Percentiles rank a stretch among this genome's conserved stretches.
phyloP scores from a whole-genome alignment of 257 asterid species.

The Solanum chilense region DNA sequence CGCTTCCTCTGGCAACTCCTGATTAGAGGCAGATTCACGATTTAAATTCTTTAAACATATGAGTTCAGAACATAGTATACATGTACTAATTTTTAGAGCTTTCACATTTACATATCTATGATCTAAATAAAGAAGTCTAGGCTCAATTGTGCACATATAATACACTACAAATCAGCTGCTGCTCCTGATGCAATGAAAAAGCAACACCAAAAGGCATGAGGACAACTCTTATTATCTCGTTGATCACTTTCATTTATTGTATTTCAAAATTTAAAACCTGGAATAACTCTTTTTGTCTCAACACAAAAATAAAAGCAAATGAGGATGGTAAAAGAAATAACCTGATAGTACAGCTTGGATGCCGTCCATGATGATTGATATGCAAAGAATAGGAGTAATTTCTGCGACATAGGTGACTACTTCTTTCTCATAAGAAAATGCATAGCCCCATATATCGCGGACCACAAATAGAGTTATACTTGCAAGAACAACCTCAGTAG shows the following conservation, averaged over 20 bases:
- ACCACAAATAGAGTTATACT: slow-evolving; percentile 19
- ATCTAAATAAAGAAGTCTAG: not conserved
- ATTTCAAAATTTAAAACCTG: not conserved
- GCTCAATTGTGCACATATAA: not conserved
- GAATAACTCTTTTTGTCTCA: not conserved
- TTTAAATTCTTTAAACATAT: not conserved
- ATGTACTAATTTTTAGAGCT: not conserved
- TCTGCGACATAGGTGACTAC: slow-evolving; percentile 37
- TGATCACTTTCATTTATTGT: not conserved
- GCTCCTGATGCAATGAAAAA: slow-evolving; percentile 11
- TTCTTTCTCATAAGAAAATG: slow-evolving; percentile 41
- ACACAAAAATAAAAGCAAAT: not conserved
- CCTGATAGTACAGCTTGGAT: slow-evolving; percentile 50
- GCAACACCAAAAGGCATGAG: not conserved
- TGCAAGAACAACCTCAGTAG: slow-evolving; percentile 38
- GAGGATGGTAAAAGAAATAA: not conserved
- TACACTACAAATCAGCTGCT: not conserved
- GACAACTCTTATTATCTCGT: not conserved
- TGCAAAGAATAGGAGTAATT: slow-evolving; percentile 58
- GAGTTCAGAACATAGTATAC: not conserved
- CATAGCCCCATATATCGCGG: slow-evolving; percentile 45
- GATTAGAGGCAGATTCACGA: not conserved
- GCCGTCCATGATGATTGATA: slow-evolving; percentile 49
- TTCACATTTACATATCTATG: not conserved
- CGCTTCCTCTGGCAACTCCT: slow-evolving; percentile 87